Base-by-base conservation (phyloP, 768 basidiomycete genomes). In the Terana coerulea region DNA sequence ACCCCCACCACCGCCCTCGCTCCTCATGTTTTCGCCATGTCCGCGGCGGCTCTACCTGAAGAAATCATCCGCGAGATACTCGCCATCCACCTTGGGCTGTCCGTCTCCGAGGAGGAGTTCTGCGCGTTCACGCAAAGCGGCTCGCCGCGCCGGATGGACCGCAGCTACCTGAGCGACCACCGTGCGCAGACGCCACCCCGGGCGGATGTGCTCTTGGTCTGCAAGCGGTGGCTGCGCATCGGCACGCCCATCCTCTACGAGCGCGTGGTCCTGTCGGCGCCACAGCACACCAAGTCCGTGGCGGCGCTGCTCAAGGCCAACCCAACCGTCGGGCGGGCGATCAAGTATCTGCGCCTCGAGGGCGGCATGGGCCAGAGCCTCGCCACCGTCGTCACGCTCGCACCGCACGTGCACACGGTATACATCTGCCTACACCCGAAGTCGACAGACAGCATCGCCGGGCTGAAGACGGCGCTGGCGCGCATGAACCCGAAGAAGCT, bases 211-310 rank as follows among this genome's bases (percentile, higher is more conserved):
- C 35, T 49, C 5, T 30, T 49, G 15, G 47, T 49, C 47, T 39
- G 33, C 12, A 49, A 49, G 28, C 34, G 35, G 24, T 49, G 47
- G 47, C 35, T 49, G 12, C 34, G 47, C 24, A 39, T 39, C 15
- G 47, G 35, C n/a, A 49, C 47, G 11, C 47, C 47, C n/a, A 21
- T 49, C 14, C 34, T 49, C 35, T 49, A 49, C 37, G 47, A 37
- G 22, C 34, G 14, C 28, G 31, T 46, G 5, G 2, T 17, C 30
- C 29, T 46, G 8, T 34, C 30, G 8, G 3, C 5, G 14, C 17
- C 29, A 21, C 6, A 30, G 19, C 30, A 46, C 19, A 33, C 45
- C n/a, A 34, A 29, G 6, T 17, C 45, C 5, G 45, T 46, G 11
- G 28, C 29, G 17, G 21, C 21, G 10, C 5, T 30, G 5, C 12